Conservation (phyloP, 768 basidiomycete genomes). For the Baorangia bicolor region DNA sequence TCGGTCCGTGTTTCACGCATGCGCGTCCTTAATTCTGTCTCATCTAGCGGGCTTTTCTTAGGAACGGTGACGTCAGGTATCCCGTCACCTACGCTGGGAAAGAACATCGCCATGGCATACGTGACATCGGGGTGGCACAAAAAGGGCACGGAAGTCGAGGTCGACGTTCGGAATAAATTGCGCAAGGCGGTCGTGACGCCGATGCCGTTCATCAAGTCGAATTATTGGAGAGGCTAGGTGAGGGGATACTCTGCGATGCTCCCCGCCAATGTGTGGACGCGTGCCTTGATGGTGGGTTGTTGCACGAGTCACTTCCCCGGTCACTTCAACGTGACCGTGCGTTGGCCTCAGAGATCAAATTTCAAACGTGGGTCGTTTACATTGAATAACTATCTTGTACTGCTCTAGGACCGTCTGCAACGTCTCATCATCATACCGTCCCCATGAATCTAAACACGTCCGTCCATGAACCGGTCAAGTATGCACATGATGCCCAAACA, state of each 20-base stretch:
- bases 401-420: background rate
- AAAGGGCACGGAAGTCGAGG: constrained; percentile 80
- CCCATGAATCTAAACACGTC: background rate
- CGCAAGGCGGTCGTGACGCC: constrained; percentile 70
- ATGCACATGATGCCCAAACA: constrained; percentile 6
- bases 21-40: constrained; percentile 1
- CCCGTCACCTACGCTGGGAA: constrained; percentile 84
- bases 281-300: background rate
- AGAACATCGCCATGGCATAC: constrained; percentile 98
- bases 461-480: background rate
- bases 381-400: background rate
- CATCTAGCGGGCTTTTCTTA: constrained; percentile 22
- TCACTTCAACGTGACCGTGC: background rate
- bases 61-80: constrained; percentile 91
- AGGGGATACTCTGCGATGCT: background rate
- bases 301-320: background rate
- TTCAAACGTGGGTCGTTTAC: background rate
- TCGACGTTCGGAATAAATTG: constrained; percentile 82
- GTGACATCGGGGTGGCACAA: constrained; percentile 80
- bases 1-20: constrained; percentile 48
- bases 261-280: background rate
- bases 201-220: constrained; percentile 87
- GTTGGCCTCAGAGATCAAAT: background rate
- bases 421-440: background rate
- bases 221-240: constrained; percentile 69